Base-by-base conservation (phyloP, 352 stramenopile genomes). In the Salisapilia sapeloensis region DNA sequence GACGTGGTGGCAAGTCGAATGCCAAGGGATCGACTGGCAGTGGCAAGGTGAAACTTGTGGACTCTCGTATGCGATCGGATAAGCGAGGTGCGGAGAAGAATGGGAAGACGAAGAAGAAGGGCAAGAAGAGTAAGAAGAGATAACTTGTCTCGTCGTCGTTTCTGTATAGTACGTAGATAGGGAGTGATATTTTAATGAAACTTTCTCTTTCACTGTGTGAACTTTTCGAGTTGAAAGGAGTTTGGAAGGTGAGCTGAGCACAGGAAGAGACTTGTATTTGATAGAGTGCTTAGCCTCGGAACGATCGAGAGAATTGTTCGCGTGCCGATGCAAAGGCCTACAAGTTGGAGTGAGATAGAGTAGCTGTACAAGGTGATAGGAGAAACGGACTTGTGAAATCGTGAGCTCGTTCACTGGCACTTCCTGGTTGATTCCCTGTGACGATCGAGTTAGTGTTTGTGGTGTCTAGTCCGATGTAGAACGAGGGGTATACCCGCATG, bases 11-110 rank as follows among this genome's bases (percentile, higher is more conserved):
- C 6, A 46, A 44, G 6, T 53, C 52, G 14, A 53, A 48, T 12
- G 61, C 65, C 4, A 71, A 72, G 17, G 51, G 56, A 37, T 72
- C 62, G 16, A 53, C 50, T 7, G 62, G 55, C 33, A 60, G 63
- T 29, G 77, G 78, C 42, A 92, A 86, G 37, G 72, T 98, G 20
- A 98, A 99, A 48, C 55, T 98, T 14, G 95, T 99, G 2, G 96
- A 99, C 46, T 84, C 92, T 43, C 75, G 96, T 42, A 96, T 99
- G 82, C 97, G 97, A 64, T 96, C 69, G 42, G 93, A 98, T 60
- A 97, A 92, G 56, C 70, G 70, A 41, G 89, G 89, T 35, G 56
- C 59, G 23, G 71, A 87, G 18, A 92, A 92, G 53, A 66, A 74
- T 38, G 74, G 70, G 46, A 78, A 76, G 47, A 92, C 91, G 57